Evolutionary conservation across 2,329 filamentous ascomycete species (phyloP), one percentile per base, ranked within the genome.

Genomic region (Plectosphaerella sp.): DNA sequence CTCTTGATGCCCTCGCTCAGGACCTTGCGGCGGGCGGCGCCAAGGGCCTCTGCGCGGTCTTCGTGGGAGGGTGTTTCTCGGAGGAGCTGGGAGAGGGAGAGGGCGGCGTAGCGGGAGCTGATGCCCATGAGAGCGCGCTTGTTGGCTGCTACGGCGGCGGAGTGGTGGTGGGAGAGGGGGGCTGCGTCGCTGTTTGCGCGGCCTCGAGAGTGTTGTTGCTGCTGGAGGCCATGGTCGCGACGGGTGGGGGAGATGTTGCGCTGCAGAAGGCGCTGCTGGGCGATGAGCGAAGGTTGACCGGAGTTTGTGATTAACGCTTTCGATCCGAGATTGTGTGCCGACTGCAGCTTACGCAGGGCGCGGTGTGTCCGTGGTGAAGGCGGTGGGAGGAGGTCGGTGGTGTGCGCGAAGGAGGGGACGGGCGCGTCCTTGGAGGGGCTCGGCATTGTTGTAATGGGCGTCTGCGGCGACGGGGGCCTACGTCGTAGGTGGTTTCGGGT

Each of bases 51-150:
- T 22, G 77, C 66, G 22, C 87, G 75, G 66, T 94, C 85, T 18
- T 85, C 88, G 58, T 85, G 80, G 2, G 84, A 82, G 2, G 91
- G 90, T 0, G 91, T 92, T 56, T 93, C 90, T 59, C 89, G 84
- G 46, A 97, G 77, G 45, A 96, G 78, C 57, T 83, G 77, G 64
- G 96, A 90, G 25, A 97, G 70, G 20, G 82, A 80, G 62, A 87
- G 71, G 52, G 72, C 69, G n/a, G 75, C 71, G 60, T 65, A 76
- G 70, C 65, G 76, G 63, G 68, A 78, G 60, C 54, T 76, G 50
- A 54, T 52, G 14, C 56, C 54, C 60, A 66, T 61, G 39, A 56
- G 57, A n/a, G 65, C 59, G 36, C 70, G 67, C 54, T 67, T 68
- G 57, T 67, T 57, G 55, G 67, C 62, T 10, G 66, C 64, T 9